Conservation (phyloP, 108 stramenopile genomes). For the Fragilariopsis cylindrus region DNA sequence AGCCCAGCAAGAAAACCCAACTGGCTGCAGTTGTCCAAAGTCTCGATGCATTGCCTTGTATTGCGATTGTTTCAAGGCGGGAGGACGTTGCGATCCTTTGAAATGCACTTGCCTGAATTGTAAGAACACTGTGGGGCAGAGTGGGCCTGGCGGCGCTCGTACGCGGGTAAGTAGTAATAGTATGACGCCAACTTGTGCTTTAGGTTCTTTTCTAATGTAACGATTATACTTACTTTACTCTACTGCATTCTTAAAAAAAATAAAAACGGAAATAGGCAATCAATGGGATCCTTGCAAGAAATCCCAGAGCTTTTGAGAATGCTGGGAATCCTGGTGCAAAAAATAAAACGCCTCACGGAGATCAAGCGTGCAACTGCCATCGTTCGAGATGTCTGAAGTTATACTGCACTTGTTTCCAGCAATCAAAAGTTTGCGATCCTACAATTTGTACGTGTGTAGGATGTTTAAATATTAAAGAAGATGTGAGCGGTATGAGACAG, state of each 20-base stretch:
- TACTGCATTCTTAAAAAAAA: neutral
- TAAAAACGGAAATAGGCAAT: constrained; percentile 35
- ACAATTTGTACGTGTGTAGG: constrained; percentile 51
- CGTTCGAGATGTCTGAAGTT: constrained; percentile 86
- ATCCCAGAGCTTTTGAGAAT: constrained; percentile 56
- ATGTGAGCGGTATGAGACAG: constrained; percentile 33
- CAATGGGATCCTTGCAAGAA: constrained; percentile 52
- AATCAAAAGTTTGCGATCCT: constrained; percentile 58
- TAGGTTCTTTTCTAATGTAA: neutral
- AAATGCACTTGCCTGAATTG: constrained; percentile 55
- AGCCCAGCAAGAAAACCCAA: constrained; percentile 49
- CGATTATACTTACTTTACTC: neutral
- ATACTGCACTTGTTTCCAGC: constrained; percentile 92
- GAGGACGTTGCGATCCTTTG: constrained; percentile 54
- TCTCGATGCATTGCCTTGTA: constrained; percentile 88
- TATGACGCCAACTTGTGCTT: neutral
- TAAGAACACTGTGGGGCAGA: constrained; percentile 55
- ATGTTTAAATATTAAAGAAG: constrained; percentile 48
- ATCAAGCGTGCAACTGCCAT: constrained; percentile 83
- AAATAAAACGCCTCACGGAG: constrained; percentile 39
- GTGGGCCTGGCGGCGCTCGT: constrained; percentile 47
- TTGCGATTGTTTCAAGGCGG: constrained; percentile 92
- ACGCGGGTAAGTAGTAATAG: constrained; percentile 29
- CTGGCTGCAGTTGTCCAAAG: constrained; percentile 86
- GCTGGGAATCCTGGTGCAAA: constrained; percentile 31